Base-by-base conservation (phyloP, 306 rosid species). In the Lagenaria siceraria region DNA sequence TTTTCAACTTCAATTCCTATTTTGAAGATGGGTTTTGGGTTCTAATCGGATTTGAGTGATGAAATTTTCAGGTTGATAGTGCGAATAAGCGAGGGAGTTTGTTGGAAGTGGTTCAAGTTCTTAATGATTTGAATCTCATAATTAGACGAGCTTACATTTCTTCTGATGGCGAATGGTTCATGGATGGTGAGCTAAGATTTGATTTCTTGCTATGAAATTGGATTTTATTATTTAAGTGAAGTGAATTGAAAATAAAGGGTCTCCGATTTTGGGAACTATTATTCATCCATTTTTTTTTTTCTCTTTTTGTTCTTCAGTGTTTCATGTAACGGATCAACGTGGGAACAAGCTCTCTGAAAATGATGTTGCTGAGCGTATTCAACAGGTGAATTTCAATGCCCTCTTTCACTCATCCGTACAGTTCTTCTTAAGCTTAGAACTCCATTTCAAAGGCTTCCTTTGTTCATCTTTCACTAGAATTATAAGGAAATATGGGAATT, bases 81-180 rank as follows among this genome's bases (percentile, higher is more conserved):
- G 97, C 99, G 4, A 95, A 95, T 82, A 90, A 70, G 86, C 90
- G 97, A 73, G 99, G 99, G 38, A 92, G 97, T 83, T 88, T 95
- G 86, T 77, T 95, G 29, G 92, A 92, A 76, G 90, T 95, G 82
- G 99, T 95, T 89, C 99, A 95, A 85, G 88, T 87, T 88, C 87
- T 95, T 63, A 95, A 90, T 65, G 99, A 95, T 87, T 82, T 92
- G 87, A 90, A 90, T 79, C 96, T 95, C 83, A 82, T 88, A 49
- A 82, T 95, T 12, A 82, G 90, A 81, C 86, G 97, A 78, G 99
- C 97, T 80, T 95, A 95, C 83, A 95, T 95, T 84, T 92, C 99
- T 58, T 95, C 99, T 21, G 99, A 95, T 83, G 97, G 97, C 46
- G 97, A 83, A 79, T 95, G 99, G 99, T 92, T 95, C 86, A 95